Conservation (phyloP, 257 asterid genomes). For the Ajuga chamaepitys region DNA sequence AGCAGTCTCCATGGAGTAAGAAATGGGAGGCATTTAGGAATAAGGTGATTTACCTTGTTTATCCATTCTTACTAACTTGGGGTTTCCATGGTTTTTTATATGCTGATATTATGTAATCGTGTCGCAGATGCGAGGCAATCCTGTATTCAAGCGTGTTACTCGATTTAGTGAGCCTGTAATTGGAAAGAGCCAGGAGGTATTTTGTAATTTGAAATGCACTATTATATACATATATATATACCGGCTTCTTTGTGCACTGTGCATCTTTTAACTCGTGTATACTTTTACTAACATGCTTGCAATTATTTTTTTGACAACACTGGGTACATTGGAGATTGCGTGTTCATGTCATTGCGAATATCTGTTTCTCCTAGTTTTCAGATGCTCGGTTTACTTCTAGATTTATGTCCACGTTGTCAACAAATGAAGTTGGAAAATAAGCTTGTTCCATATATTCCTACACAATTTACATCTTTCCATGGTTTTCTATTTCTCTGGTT, state of each 20-base stretch:
- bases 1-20: conserved; percentile 70
- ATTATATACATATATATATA: neutral
- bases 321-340: too few relatives aligned
- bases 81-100: neutral
- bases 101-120: conserved; percentile 7
- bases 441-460: too few relatives aligned
- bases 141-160: conserved; percentile 56
- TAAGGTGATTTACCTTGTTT: conserved; percentile 39
- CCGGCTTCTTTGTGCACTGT: neutral
- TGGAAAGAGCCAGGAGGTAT: conserved; percentile 83
- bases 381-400: too few relatives aligned
- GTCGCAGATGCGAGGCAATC: conserved; percentile 72
- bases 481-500: too few relatives aligned
- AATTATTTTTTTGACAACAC: neutral
- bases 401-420: too few relatives aligned
- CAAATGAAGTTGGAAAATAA: too few relatives aligned
- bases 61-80: neutral
- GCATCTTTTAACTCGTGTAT: neutral
- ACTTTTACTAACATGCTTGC: neutral
- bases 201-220: conserved; percentile 7
- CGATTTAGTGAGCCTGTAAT: conserved; percentile 80
- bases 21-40: conserved; percentile 78
- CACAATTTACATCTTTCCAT: too few relatives aligned
- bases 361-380: too few relatives aligned
- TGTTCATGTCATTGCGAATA: too few relatives aligned